These are phyloP conservation scores for Aspergillus mulundensis DNA, from an alignment of 495 filamentous ascomycete genomes.

Conservation along the genomic window DNA sequence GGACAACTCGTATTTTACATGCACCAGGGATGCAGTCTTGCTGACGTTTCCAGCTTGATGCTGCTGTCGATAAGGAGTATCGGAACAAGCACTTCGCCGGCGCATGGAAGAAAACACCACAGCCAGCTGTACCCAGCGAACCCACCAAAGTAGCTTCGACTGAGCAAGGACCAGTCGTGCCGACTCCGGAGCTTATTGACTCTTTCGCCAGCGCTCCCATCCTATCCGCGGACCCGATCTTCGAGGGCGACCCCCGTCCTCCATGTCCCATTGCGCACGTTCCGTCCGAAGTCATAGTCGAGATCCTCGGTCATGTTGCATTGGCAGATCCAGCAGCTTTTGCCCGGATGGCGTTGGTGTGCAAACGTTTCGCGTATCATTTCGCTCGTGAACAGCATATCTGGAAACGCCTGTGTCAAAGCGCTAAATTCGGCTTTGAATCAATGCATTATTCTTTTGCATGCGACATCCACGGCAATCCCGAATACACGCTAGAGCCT, in stretches of 20 bases:
- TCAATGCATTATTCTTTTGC: slow-evolving; percentile 82
- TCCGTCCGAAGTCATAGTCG: slow-evolving; percentile 77
- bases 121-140: slow-evolving; percentile 52
- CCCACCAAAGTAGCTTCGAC: slow-evolving; percentile 42
- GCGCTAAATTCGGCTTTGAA: slow-evolving; percentile 67
- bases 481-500: slow-evolving; percentile 39
- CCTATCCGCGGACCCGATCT: slow-evolving; percentile 47
- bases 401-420: slow-evolving; percentile 75
- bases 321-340: slow-evolving; percentile 75
- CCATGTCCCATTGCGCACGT: slow-evolving; percentile 75
- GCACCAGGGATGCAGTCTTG: neutral
- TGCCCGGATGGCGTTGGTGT: slow-evolving; percentile 74
- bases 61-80: slow-evolving; percentile 77
- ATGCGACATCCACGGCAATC: slow-evolving; percentile 58
- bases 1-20: slow-evolving; percentile 10
- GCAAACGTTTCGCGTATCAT: slow-evolving; percentile 81
- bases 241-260: slow-evolving; percentile 63
- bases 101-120: slow-evolving; percentile 49
- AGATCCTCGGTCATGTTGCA: slow-evolving; percentile 68
- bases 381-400: slow-evolving; percentile 82
- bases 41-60: slow-evolving; percentile 55
- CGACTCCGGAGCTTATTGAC: slow-evolving; percentile 66
- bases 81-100: slow-evolving; percentile 81
- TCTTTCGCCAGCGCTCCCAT: slow-evolving; percentile 69
- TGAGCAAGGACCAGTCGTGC: slow-evolving; percentile 37